A percentile compares a stretch with the other conserved stretches of the same genome.
Conservation (phyloP, 2,329 filamentous ascomycete genomes). For the Diaporthe citri region DNA sequence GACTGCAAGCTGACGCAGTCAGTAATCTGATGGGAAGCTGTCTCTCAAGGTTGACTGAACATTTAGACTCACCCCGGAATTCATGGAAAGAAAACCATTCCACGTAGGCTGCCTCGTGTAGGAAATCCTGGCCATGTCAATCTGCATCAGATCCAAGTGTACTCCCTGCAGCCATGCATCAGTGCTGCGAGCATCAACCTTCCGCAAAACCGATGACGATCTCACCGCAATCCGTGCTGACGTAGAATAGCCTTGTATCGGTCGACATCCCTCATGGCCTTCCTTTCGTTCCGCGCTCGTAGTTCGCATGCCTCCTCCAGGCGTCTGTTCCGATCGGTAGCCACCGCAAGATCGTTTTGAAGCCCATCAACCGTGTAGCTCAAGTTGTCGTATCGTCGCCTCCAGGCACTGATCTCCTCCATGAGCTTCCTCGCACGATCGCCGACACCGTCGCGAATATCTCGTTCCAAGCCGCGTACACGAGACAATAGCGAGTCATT, state of each 20-base stretch:
- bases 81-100: not conserved
- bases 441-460: conserved; percentile 47
- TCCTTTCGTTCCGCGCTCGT: conserved; percentile 28
- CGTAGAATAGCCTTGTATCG: conserved; percentile 44
- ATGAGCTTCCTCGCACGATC: conserved; percentile 39
- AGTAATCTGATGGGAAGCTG: not conserved
- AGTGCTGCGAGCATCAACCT: not conserved
- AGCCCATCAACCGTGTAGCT: conserved; percentile 42
- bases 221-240: conserved; percentile 42
- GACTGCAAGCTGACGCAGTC: conserved; percentile 5
- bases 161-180: not conserved
- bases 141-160: conserved; percentile 2
- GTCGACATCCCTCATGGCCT: conserved; percentile 37
- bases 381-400: conserved; percentile 41
- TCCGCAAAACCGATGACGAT: not conserved
- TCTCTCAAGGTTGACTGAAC: not conserved
- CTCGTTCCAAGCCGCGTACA: conserved; percentile 51
- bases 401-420: conserved; percentile 46
- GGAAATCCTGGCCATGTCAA: not conserved
- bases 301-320: conserved; percentile 41
- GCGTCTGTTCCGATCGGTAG: conserved; percentile 45
- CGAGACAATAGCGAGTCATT: conserved; percentile 50
- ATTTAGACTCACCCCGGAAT: conserved; percentile 14
- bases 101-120: not conserved
- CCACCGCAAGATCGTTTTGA: conserved; percentile 44